Conservation (phyloP, 805 yeast species). For the Hanseniaspora thailandica region DNA sequence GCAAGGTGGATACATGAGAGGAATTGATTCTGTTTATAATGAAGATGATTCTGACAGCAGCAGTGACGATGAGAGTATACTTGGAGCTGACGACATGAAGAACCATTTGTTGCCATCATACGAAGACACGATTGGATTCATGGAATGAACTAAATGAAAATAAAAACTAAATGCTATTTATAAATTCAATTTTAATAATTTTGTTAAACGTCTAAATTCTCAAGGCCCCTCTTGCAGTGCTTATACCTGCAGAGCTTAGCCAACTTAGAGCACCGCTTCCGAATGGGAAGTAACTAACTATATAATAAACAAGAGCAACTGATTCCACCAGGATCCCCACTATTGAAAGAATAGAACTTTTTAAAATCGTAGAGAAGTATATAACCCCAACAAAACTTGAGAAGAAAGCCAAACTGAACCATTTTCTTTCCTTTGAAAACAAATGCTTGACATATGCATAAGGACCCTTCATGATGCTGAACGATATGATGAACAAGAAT, state of each 20-base stretch:
- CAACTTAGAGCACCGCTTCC: constrained; percentile 68
- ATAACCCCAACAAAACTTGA: constrained; percentile 69
- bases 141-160: not conserved
- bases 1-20: not conserved
- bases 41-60: not conserved
- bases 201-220: constrained; percentile 20
- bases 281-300: constrained; percentile 87
- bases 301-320: constrained; percentile 79
- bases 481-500: constrained; percentile 70
- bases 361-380: constrained; percentile 56
- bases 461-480: constrained; percentile 89
- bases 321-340: constrained; percentile 66
- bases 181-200: not conserved
- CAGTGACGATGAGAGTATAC: constrained; percentile 1
- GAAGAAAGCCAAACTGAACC: constrained; percentile 71
- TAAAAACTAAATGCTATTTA: not conserved
- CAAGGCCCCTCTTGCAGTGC: constrained; percentile 38
- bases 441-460: constrained; percentile 65
- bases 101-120: constrained; percentile 3
- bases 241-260: constrained; percentile 45
- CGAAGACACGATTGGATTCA: constrained; percentile 1
- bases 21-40: not conserved
- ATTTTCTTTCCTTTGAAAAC: constrained; percentile 59
- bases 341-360: constrained; percentile 64
- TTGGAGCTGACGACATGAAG: not conserved